Evolutionary conservation across 768 basidiomycete genomes (phyloP).

Genomic region (Cyathus striatus): DNA sequence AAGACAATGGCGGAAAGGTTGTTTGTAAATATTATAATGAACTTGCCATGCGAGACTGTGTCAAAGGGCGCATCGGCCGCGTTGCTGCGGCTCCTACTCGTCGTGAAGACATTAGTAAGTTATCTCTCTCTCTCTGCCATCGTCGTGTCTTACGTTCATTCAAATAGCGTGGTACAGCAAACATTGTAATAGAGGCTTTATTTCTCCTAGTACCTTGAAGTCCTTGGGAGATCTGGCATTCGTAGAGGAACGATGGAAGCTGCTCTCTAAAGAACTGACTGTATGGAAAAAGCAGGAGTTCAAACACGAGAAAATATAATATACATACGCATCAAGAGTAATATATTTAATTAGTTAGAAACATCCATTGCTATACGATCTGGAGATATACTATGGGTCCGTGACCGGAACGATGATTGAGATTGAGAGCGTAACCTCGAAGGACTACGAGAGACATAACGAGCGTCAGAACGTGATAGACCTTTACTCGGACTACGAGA

Average conservation of each 20-base stretch:
- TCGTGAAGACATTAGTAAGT: constrained; percentile 78
- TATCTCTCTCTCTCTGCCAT: constrained; percentile 1
- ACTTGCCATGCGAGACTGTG: constrained; percentile 73
- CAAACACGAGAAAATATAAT: constrained; percentile 35
- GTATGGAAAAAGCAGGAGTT: constrained; percentile 45
- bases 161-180: constrained; percentile 72
- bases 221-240: constrained; percentile 48
- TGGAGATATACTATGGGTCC: constrained; percentile 55
- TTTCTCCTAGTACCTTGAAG: constrained; percentile 55
- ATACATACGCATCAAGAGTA: constrained; percentile 9
- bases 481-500: constrained; percentile 15
- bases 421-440: constrained; percentile 47
- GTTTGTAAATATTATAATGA: constrained; percentile 91
- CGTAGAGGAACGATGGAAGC: constrained; percentile 67
- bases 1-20: constrained; percentile 75
- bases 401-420: constrained; percentile 44
- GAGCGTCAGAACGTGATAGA: constrained; percentile 43
- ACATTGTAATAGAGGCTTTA: constrained; percentile 69
- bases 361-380: constrained; percentile 38
- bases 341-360: constrained; percentile 9
- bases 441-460: constrained; percentile 65
- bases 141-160: constrained; percentile 3
- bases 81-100: constrained; percentile 78
- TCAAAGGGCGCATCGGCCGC: constrained; percentile 69
- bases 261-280: constrained; percentile 56